These are phyloP conservation scores for Nakazawaea anatomiae DNA, from an alignment of 805 yeast genomes.

Conservation along the genomic window DNA sequence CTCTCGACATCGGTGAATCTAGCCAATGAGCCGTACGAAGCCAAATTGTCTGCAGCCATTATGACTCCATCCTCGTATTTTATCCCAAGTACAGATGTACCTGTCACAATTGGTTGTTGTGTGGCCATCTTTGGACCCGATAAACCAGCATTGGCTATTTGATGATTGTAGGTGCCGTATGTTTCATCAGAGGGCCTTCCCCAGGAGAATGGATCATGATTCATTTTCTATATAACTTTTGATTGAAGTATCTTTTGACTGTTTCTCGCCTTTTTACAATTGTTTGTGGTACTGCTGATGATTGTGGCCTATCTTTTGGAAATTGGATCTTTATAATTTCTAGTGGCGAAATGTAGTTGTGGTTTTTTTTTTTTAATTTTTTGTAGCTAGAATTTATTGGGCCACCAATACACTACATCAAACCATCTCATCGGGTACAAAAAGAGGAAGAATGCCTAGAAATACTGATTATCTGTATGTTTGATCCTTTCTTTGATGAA, in stretches of 20 bases:
- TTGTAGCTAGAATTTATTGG: background rate
- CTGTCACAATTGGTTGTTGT: conserved; percentile 92
- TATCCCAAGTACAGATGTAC: conserved; percentile 90
- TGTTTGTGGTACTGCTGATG: too few species aligned
- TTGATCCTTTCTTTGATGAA: too few species aligned
- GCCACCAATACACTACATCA: background rate
- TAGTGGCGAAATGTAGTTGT: conserved; percentile 5
- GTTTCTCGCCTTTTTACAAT: too few species aligned
- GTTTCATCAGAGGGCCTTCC: conserved; percentile 85
- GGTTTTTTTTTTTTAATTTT: background rate
- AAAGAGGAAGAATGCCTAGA: background rate
- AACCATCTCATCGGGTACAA: background rate
- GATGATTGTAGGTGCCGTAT: conserved; percentile 75
- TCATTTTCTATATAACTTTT: conserved; percentile 42
- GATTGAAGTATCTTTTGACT: too few species aligned
- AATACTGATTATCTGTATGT: too few species aligned
- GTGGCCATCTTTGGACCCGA: conserved; percentile 69
- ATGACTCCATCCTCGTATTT: conserved; percentile 88
- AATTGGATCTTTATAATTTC: background rate
- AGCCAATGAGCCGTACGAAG: conserved; percentile 88
- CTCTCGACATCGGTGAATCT: conserved; percentile 84
- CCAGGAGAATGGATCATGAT: conserved; percentile 94
- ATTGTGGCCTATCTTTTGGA: background rate
- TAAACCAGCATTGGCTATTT: conserved; percentile 57
- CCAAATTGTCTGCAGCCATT: conserved; percentile 92